Conservation (phyloP, 192 early-diverging fungal genomes). For the Oehlia diaphana region DNA sequence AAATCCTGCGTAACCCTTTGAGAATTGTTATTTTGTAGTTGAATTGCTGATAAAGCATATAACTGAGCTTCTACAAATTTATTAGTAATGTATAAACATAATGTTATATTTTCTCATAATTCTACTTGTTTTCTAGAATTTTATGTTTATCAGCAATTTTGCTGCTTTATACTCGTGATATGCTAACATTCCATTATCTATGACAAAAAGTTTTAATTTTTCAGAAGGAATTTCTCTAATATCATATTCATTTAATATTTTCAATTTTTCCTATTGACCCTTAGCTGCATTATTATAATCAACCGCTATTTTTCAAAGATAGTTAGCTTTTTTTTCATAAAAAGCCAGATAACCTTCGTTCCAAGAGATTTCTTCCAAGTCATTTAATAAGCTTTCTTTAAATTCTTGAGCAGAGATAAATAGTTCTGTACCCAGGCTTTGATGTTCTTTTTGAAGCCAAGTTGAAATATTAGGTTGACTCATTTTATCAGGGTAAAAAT, state of each 20-base stretch:
- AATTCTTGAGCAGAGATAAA: not conserved
- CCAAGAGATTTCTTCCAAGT: not conserved
- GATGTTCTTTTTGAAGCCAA: not conserved
- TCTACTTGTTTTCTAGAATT: not conserved
- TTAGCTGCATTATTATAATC: not conserved
- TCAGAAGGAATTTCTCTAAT: no score
- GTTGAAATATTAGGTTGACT: not conserved
- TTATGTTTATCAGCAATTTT: not conserved
- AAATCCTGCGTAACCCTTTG: not conserved
- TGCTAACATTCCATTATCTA: not conserved
- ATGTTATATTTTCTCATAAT: not conserved
- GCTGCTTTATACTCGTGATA: not conserved
- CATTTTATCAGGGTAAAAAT: slow-evolving; percentile 4
- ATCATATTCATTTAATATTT: no score
- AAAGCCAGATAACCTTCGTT: not conserved
- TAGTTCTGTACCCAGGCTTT: not conserved
- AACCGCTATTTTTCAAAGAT: not conserved
- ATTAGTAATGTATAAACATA: slow-evolving; percentile 8
- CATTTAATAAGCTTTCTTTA: not conserved
- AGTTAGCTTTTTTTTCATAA: slow-evolving; percentile 1
- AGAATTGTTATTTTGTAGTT: not conserved
- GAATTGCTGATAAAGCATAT: no score
- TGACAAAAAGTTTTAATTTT: not conserved
- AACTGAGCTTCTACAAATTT: not conserved
- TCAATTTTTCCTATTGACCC: not conserved